Conservation (phyloP, 2,329 filamentous ascomycete genomes). For the Aspergillus uvarum region DNA sequence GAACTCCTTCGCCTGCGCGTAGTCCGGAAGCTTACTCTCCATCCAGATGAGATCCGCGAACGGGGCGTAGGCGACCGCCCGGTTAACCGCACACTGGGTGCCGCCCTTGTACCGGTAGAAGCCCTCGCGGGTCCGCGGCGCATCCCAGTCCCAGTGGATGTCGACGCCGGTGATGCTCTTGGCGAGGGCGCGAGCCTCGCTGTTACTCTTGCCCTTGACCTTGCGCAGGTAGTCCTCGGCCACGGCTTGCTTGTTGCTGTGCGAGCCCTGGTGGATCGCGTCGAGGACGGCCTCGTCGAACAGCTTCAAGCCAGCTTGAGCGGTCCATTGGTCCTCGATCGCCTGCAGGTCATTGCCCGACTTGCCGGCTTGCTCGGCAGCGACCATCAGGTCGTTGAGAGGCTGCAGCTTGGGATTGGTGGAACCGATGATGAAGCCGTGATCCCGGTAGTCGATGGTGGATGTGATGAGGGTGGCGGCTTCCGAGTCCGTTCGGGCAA, state of each 20-base stretch:
- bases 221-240: constrained; percentile 65
- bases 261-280: constrained; percentile 68
- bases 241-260: constrained; percentile 65
- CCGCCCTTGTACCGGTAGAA: constrained; percentile 93
- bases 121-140: constrained; percentile 88
- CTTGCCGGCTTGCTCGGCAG: constrained; percentile 80
- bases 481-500: constrained; percentile 95
- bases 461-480: constrained; percentile 95
- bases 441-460: constrained; percentile 93
- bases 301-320: constrained; percentile 75
- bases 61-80: constrained; percentile 86
- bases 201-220: constrained; percentile 80
- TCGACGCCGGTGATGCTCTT: constrained; percentile 74
- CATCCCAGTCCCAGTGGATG: constrained; percentile 92
- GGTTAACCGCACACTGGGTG: constrained; percentile 85
- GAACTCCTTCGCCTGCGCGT: constrained; percentile 85
- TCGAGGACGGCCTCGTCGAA: constrained; percentile 89
- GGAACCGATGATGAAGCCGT: constrained; percentile 84
- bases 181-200: constrained; percentile 77
- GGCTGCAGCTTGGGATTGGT: constrained; percentile 84
- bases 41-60: constrained; percentile 98
- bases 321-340: constrained; percentile 86
- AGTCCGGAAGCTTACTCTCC: constrained; percentile 97
- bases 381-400: constrained; percentile 86
- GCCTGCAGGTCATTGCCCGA: constrained; percentile 76